A percentile compares a stretch with the other conserved stretches of the same genome.
Conservation (phyloP, 768 basidiomycete genomes). For the Nevesoporus exiguus region DNA sequence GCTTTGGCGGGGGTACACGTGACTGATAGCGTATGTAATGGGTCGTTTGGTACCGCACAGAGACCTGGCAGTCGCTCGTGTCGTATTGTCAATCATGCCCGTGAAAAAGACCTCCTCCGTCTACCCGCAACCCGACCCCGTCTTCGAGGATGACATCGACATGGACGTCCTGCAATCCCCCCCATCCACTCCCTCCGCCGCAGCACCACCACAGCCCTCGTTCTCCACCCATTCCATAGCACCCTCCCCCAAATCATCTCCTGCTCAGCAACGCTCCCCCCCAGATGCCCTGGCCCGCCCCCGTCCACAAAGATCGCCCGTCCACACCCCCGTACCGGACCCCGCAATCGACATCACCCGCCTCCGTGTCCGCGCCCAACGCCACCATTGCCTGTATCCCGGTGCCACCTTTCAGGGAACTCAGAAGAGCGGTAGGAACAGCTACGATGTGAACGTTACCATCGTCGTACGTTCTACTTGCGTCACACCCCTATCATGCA, state of each 20-base stretch:
- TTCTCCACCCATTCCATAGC: slow-evolving; percentile 17
- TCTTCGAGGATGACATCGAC: slow-evolving; percentile 37
- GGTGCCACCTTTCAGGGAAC: slow-evolving; percentile 88
- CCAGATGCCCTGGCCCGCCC: slow-evolving; percentile 5
- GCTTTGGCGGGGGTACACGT: slow-evolving; percentile 7
- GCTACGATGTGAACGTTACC: slow-evolving; percentile 91
- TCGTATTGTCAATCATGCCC: slow-evolving; percentile 23
- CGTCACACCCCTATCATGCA: not conserved
- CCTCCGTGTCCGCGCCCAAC: slow-evolving; percentile 66
- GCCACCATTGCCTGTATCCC: slow-evolving; percentile 79
- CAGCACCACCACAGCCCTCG: slow-evolving; percentile 6
- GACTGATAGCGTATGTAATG: slow-evolving; percentile 12
- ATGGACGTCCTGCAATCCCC: slow-evolving; percentile 21
- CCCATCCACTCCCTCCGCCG: not conserved
- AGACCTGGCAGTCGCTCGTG: slow-evolving; percentile 13
- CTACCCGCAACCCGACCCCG: slow-evolving; percentile 21
- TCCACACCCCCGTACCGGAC: slow-evolving; percentile 32
- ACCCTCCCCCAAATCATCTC: slow-evolving; percentile 8
- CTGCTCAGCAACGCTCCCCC: slow-evolving; percentile 20
- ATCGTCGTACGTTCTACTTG: slow-evolving; percentile 67
- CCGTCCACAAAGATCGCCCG: slow-evolving; percentile 9
- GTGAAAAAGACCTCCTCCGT: slow-evolving; percentile 17
- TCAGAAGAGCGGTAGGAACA: slow-evolving; percentile 90
- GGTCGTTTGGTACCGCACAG: slow-evolving; percentile 9
- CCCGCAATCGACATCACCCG: slow-evolving; percentile 76